These are phyloP conservation scores for Prunus persica DNA, from an alignment of 306 rosid species.

Conservation along the genomic window Prunus_persica_NCBIv2 NC_034009.1:10121501-10122000, in stretches of 20 bases:
- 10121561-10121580: slow-evolving; percentile 99
- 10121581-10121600: slow-evolving; percentile 99
- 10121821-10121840: slow-evolving; percentile 89
- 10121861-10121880: neutral
- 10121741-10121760: slow-evolving; percentile 94
- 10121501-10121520: slow-evolving; percentile 59
- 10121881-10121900: neutral
- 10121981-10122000: neutral
- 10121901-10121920: neutral
- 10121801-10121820: slow-evolving; percentile 92
- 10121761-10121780: slow-evolving; percentile 79
- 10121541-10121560: slow-evolving; percentile 58
- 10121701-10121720: slow-evolving; percentile 4
- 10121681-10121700: neutral
- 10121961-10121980: neutral
- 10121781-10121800: slow-evolving; percentile 89
- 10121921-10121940: neutral
- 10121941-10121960: neutral
- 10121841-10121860: slow-evolving; percentile 19
- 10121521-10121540: slow-evolving; percentile 84
- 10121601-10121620: slow-evolving; percentile 72
- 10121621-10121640: slow-evolving; percentile 52
- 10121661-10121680: slow-evolving; percentile 16
- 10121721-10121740: slow-evolving; percentile 81
- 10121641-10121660: slow-evolving; percentile 38